These are phyloP conservation scores for Sonneratia alba DNA, from an alignment of 345 rosid genomes.

Conservation along the genomic window DNA sequence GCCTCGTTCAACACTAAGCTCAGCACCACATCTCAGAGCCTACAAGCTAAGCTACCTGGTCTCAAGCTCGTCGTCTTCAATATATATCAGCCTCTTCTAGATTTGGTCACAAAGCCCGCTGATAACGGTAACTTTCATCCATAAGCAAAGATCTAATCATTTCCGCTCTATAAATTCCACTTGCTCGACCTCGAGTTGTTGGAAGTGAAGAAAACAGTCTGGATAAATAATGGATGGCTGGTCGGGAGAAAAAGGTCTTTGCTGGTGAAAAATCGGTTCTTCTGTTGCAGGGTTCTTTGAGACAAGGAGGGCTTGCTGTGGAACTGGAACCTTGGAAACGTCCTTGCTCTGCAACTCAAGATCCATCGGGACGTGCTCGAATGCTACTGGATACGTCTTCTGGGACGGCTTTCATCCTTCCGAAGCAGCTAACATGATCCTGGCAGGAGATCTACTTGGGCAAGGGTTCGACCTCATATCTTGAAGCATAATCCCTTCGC, in stretches of 20 bases:
- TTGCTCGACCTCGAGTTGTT: too few species aligned
- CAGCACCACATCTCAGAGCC: constrained; percentile 47
- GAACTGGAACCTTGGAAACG: constrained; percentile 76
- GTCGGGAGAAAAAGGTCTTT: neutral
- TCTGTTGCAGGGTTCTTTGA: constrained; percentile 63
- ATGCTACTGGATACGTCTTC: constrained; percentile 77
- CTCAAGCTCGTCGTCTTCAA: constrained; percentile 77
- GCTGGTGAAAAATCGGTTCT: neutral
- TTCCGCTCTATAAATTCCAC: too few species aligned
- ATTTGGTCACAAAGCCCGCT: constrained; percentile 48
- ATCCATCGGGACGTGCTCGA: constrained; percentile 62
- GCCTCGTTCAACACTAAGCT: constrained; percentile 63
- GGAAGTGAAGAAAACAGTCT: too few species aligned
- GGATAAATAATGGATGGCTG: too few species aligned
- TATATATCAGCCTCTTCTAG: constrained; percentile 69
- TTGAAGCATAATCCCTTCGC: constrained; percentile 19
- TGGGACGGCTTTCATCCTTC: constrained; percentile 98
- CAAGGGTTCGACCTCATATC: constrained; percentile 72
- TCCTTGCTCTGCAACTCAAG: constrained; percentile 69
- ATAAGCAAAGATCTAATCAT: too few species aligned
- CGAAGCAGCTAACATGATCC: constrained; percentile 62
- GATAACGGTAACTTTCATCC: constrained; percentile 40
- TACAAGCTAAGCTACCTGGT: constrained; percentile 42
- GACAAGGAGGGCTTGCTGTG: constrained; percentile 80
- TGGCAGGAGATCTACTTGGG: constrained; percentile 52